These are phyloP conservation scores for Hypoxylon sp. DNA, from an alignment of 2,329 filamentous ascomycete species.

Conservation along the genomic window DNA sequence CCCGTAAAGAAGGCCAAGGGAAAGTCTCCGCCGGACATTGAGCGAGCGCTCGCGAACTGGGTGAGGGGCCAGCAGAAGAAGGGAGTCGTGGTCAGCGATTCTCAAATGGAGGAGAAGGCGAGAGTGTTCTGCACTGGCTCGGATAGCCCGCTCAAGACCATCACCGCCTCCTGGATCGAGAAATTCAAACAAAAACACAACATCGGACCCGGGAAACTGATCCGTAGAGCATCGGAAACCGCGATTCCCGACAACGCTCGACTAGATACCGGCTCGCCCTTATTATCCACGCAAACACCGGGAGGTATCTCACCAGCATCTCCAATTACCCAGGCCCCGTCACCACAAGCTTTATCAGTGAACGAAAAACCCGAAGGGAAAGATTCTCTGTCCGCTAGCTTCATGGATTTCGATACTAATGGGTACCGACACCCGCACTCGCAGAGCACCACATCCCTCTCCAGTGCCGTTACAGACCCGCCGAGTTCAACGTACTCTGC, in stretches of 20 bases:
- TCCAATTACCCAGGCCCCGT: constrained; percentile 69
- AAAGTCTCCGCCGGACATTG: constrained; percentile 86
- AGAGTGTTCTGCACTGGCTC: constrained; percentile 80
- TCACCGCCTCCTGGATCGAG: constrained; percentile 85
- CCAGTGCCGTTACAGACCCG: constrained; percentile 74
- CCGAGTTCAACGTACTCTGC: constrained; percentile 76
- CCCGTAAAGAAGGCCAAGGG: constrained; percentile 86
- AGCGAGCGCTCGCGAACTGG: constrained; percentile 90
- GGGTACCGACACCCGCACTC: constrained; percentile 73
- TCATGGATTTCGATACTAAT: constrained; percentile 68
- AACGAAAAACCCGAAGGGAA: constrained; percentile 77
- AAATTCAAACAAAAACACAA: constrained; percentile 94
- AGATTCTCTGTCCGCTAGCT: constrained; percentile 66
- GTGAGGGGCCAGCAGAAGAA: constrained; percentile 82
- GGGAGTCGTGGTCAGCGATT: constrained; percentile 79
- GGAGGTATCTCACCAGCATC: constrained; percentile 79
- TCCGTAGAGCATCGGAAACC: constrained; percentile 71
- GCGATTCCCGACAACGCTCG: constrained; percentile 77
- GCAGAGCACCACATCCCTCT: constrained; percentile 74
- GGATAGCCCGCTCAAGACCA: constrained; percentile 76
- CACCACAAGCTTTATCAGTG: constrained; percentile 77
- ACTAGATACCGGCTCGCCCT: constrained; percentile 65
- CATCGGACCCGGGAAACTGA: constrained; percentile 61
- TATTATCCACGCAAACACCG: constrained; percentile 71
- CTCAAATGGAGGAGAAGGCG: constrained; percentile 87